phyloP scores from a whole-genome alignment of 169 alveolate genomes.

The Eimeria falciformis region DNA sequence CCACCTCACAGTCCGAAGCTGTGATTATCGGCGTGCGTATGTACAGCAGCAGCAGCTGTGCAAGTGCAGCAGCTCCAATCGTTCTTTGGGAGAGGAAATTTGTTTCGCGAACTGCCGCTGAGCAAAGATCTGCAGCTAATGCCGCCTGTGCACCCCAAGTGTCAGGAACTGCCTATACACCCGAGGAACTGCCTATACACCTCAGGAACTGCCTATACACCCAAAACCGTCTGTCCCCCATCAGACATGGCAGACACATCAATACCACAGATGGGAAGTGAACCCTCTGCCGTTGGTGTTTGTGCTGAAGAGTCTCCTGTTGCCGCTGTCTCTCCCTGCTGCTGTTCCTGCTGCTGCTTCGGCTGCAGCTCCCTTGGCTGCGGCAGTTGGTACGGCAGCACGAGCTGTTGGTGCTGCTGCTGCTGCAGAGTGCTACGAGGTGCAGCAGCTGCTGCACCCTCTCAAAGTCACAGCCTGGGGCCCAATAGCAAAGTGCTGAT shows the following conservation, averaged over 20 bases:
- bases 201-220: too few relatives aligned
- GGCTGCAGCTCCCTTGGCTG: not conserved
- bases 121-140: not conserved
- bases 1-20: constrained; percentile 99
- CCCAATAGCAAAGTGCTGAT: constrained; percentile 14
- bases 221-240: too few relatives aligned
- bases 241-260: not conserved
- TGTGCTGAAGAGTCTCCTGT: too few relatives aligned
- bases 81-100: constrained; percentile 97
- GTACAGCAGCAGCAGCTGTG: constrained; percentile 97
- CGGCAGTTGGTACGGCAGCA: not conserved
- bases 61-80: too few relatives aligned
- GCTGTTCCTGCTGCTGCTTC: not conserved
- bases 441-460: constrained; percentile 43
- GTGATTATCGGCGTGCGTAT: constrained; percentile 99
- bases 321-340: not conserved
- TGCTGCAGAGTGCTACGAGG: constrained; percentile 20
- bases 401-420: constrained; percentile 27
- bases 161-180: not conserved
- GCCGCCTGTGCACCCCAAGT: not conserved
- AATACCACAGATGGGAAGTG: not conserved
- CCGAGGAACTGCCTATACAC: too few relatives aligned
- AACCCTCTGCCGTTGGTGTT: too few relatives aligned
- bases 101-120: constrained; percentile 26
- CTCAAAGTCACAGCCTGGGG: constrained; percentile 26